Base-by-base conservation (phyloP, 2,329 filamentous ascomycete species). In the Cercospora sp. region DNA sequence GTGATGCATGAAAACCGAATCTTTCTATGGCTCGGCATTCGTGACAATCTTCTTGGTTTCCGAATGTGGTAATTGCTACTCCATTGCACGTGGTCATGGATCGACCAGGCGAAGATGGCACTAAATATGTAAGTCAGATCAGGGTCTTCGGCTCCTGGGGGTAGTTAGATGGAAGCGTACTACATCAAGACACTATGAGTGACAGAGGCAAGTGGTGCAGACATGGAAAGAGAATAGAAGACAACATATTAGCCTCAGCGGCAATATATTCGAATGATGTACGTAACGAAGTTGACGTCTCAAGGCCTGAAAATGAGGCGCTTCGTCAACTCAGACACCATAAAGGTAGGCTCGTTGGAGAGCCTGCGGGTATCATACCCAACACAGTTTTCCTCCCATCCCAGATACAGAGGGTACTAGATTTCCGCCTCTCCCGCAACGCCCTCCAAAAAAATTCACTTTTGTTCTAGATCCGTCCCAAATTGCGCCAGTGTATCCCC, bases 381-480 rank as follows among this genome's bases (percentile, higher is more conserved):
- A 31, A 61, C n/a, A 39, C 20, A 42, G 18, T 51, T 51, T 12
- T 51, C 45, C 45, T 20, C 59, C 59, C 59, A 45, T 30, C n/a
- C 45, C 10, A 39, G 26, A 26, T 20, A 63, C n/a, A 66, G 60
- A 60, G 67, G 64, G 67, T 66, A 67, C 64, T 67, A 66, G 60
- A 66, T 63, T 69, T 67, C 64, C 67, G 33, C 64, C 60, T 62
- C 60, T 59, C 30, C 36, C 53, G 18, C 42, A 66, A 68, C 59
- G 67, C 63, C 59, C 12, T 16, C 12, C 60, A 30, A 20, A 53
- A 53, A 18, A 53, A 51, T n/a, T 51, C 20, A 36, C 30, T 64
- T 28, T 33, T 58, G 26, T 58, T 64, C 31, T 58, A 36, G 8
- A 20, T 57, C 30, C 61, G 33, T 26, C n/a, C 18, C 42, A 23